phyloP scores from a whole-genome alignment of 352 stramenopile species.

The Phytophthora litchii region DNA sequence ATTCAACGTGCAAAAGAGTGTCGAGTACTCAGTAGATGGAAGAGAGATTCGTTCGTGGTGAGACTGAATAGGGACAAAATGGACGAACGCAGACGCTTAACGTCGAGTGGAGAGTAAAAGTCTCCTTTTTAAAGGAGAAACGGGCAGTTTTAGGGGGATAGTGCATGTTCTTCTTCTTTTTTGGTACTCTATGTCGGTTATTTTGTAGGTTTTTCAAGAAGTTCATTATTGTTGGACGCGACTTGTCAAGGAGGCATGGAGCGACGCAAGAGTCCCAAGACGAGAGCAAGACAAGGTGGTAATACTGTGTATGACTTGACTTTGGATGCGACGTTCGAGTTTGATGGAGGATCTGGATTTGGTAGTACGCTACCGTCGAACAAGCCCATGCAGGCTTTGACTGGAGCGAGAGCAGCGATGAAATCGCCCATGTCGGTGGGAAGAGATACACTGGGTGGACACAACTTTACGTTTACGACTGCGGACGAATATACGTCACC shows the following conservation, averaged over 20 bases:
- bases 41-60: slow-evolving; percentile 81
- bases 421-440: slow-evolving; percentile 22
- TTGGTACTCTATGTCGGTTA: slow-evolving; percentile 8
- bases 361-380: slow-evolving; percentile 63
- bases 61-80: slow-evolving; percentile 82
- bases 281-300: slow-evolving; percentile 3
- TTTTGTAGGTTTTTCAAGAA: slow-evolving; percentile 6
- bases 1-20: slow-evolving; percentile 62
- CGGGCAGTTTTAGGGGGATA: neutral
- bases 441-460: slow-evolving; percentile 15
- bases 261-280: slow-evolving; percentile 13
- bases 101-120: slow-evolving; percentile 27
- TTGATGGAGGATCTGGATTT: slow-evolving; percentile 71
- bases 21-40: slow-evolving; percentile 62
- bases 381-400: slow-evolving; percentile 51
- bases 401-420: slow-evolving; percentile 19
- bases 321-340: slow-evolving; percentile 71
- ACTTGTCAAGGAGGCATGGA: slow-evolving; percentile 31
- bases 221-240: slow-evolving; percentile 6
- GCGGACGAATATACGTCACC: slow-evolving; percentile 72
- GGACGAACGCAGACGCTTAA: slow-evolving; percentile 51
- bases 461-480: slow-evolving; percentile 78
- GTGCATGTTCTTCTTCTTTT: neutral
- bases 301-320: slow-evolving; percentile 55
- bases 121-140: too few relatives aligned